These are phyloP conservation scores for Evernia prunastri DNA, from an alignment of 495 filamentous ascomycete genomes.

Conservation along the genomic window DNA sequence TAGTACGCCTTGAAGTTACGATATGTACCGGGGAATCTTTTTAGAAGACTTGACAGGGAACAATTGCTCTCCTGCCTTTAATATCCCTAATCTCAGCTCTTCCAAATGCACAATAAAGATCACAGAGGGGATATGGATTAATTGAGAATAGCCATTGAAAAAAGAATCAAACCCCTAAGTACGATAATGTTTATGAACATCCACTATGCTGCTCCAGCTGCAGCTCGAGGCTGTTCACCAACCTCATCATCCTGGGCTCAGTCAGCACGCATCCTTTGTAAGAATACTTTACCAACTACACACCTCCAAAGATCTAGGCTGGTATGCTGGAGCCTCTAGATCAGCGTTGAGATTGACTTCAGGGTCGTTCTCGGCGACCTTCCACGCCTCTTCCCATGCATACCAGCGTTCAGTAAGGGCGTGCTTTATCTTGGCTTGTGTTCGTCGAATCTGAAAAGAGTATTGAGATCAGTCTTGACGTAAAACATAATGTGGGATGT, in stretches of 20 bases:
- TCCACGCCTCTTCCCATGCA: slow-evolving; percentile 76
- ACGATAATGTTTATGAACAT: not conserved
- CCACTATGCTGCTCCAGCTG: not conserved
- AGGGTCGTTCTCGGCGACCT: slow-evolving; percentile 48
- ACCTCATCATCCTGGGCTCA: slow-evolving; percentile 2
- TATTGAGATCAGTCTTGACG: slow-evolving; percentile 21
- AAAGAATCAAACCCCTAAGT: not conserved
- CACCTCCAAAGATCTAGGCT: slow-evolving; percentile 9
- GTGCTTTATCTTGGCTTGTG: slow-evolving; percentile 74
- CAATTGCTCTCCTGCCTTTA: not conserved
- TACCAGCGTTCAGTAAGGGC: slow-evolving; percentile 83
- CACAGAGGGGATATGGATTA: not conserved
- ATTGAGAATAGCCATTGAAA: not conserved
- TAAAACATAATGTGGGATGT: not conserved
- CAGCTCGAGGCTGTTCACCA: slow-evolving; percentile 3
- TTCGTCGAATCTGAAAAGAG: slow-evolving; percentile 53
- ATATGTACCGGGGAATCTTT: not conserved
- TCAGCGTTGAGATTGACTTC: slow-evolving; percentile 48
- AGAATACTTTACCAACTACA: not conserved
- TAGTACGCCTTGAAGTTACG: no score
- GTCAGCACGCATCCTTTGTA: not conserved
- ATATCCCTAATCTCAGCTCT: not conserved
- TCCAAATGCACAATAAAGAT: not conserved
- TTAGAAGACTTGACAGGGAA: not conserved
- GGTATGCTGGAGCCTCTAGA: slow-evolving; percentile 11